Evolutionary conservation across 2,329 filamentous ascomycete species (phyloP), one percentile per base, ranked within the genome.

Genomic region (Penicillium hordei): DNA sequence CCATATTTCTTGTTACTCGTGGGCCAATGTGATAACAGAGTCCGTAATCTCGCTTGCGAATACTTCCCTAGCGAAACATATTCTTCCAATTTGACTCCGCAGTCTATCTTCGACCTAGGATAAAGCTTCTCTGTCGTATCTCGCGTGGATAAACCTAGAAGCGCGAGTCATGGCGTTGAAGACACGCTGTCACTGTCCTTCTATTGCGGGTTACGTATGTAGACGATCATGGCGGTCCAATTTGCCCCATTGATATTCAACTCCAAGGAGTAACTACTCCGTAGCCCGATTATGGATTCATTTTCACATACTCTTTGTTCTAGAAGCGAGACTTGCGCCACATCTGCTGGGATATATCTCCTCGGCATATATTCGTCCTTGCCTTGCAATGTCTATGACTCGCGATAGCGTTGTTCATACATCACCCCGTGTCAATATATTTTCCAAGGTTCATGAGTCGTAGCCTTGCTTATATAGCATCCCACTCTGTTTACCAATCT

Each of bases 91-190:
- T 36, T 10, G 29, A 40, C 44, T 36, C 38, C 38, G 29, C 34
- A 13, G 12, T 43, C 31, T 21, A 15, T 45, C 31, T 27, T 42
- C 29, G 27, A 55, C 27, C 57, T 57, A 52, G 44, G 50, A 55
- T 48, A 34, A 33, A 23, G 27, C 29, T 36, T 55, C 50, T 21
- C 52, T 46, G 49, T 46, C 25, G 44, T 58, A 54, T 62, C 62
- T 67, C 65, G 60, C 62, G 59, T 67, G 61, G 58, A 34, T 44
- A 53, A 64, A 60, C 60, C 53, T 59, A 62, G 56, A 54, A 46
- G 25, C 58, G 45, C 42, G 19, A 60, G 49, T 48, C 44, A 57
- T 59, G 52, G 55, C 58, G 54, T 29, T 17, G 36, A 33, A 6
- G 27, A 36, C 44, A 44, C 48, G 57, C 50, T 49, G 59, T 45